phyloP scores from a whole-genome alignment of 75 land plant genomes.

The Ceratopteris richardii region DNA sequence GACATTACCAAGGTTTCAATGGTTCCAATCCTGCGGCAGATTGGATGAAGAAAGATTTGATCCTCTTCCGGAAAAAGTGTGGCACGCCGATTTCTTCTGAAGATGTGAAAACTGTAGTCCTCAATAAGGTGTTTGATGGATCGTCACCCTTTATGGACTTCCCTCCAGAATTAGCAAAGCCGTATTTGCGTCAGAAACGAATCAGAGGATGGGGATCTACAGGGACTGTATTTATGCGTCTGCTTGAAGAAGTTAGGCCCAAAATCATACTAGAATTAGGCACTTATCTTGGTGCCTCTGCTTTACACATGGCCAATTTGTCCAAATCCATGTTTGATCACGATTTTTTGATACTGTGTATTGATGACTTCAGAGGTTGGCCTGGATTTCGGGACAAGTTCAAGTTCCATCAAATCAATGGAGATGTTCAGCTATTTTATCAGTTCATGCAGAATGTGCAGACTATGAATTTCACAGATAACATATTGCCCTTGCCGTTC shows the following conservation, averaged over 20 bases:
- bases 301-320: slow-evolving; percentile 56
- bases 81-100: slow-evolving; percentile 25
- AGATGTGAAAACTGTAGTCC: slow-evolving; percentile 20
- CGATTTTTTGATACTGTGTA: slow-evolving; percentile 51
- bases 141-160: slow-evolving; percentile 53
- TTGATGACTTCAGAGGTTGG: slow-evolving; percentile 96
- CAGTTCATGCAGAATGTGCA: slow-evolving; percentile 83
- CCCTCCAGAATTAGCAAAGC: slow-evolving; percentile 39
- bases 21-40: not conserved
- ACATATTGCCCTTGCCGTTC: slow-evolving; percentile 64
- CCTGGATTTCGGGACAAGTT: slow-evolving; percentile 54
- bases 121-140: slow-evolving; percentile 46
- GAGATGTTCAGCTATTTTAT: slow-evolving; percentile 53
- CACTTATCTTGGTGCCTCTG: slow-evolving; percentile 82
- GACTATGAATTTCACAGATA: slow-evolving; percentile 26
- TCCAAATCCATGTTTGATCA: slow-evolving; percentile 24
- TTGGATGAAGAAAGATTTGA: slow-evolving; percentile 14
- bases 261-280: slow-evolving; percentile 65
- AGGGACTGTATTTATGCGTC: slow-evolving; percentile 53
- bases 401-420: slow-evolving; percentile 36
- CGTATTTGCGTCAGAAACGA: slow-evolving; percentile 21
- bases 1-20: too few species aligned
- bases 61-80: slow-evolving; percentile 31
- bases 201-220: slow-evolving; percentile 85
- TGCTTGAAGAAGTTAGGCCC: slow-evolving; percentile 54